Conservation (phyloP, 768 basidiomycete species). For the Lactarius tabidus region DNA sequence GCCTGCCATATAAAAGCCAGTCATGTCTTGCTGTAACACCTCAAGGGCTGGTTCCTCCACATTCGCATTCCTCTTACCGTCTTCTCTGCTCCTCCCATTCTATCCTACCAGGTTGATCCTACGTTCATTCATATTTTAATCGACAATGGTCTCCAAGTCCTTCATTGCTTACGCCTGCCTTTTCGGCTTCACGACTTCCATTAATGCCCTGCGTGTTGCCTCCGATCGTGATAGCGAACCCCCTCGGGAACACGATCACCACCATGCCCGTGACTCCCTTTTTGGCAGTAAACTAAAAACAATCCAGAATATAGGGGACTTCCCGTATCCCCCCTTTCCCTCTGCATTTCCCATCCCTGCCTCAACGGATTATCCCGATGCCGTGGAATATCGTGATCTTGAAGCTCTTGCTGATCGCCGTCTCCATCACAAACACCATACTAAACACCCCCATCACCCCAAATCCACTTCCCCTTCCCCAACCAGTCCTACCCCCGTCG, state of each 20-base stretch:
- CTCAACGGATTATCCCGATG: too few species aligned
- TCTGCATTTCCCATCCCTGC: neutral
- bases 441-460: too few species aligned
- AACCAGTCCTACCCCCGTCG: too few species aligned
- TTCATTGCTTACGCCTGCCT: slow-evolving; percentile 32
- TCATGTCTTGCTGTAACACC: neutral
- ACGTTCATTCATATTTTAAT: neutral
- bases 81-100: neutral
- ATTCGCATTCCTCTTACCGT: neutral
- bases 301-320: too few species aligned
- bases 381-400: too few species aligned
- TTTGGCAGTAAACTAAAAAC: too few species aligned
- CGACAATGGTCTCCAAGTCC: slow-evolving; percentile 31
- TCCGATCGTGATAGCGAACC: too few species aligned
- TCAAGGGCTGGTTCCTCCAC: slow-evolving; percentile 13
- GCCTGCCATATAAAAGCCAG: slow-evolving; percentile 2
- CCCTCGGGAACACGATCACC: slow-evolving; percentile 5
- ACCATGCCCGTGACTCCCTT: too few species aligned
- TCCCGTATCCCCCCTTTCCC: too few species aligned
- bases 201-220: slow-evolving; percentile 39
- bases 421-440: too few species aligned
- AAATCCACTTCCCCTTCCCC: too few species aligned
- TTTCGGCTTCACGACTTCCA: slow-evolving; percentile 37
- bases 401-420: too few species aligned
- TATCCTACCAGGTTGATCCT: neutral